Evolutionary conservation across 139 green algal genomes (phyloP).

Genomic region (Monoraphidium neglectum): DNA sequence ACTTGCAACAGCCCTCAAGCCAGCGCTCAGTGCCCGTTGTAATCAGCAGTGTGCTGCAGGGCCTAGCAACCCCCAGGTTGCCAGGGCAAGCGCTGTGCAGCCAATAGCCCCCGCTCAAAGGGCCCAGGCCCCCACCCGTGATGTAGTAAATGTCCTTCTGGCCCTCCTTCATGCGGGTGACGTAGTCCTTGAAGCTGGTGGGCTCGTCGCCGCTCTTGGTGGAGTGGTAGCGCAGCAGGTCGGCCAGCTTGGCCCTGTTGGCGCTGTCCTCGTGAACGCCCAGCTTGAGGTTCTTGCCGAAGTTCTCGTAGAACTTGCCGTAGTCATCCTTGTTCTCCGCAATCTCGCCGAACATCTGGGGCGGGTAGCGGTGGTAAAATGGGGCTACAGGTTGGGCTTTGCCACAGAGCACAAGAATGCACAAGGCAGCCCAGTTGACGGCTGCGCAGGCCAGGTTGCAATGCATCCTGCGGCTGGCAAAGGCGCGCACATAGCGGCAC

Average conservation of each 20-base stretch:
- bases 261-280: slow-evolving; percentile 95
- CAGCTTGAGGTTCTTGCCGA: slow-evolving; percentile 99
- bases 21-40: no score
- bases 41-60: neutral
- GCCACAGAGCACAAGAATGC: no score
- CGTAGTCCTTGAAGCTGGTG: slow-evolving; percentile 99
- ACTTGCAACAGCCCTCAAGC: neutral
- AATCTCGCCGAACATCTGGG: slow-evolving; percentile 91
- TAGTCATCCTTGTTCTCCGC: slow-evolving; percentile 99
- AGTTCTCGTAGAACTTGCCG: slow-evolving; percentile 99
- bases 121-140: slow-evolving; percentile 66
- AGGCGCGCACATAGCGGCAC: no score
- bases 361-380: no score
- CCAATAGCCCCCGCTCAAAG: neutral
- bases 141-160: slow-evolving; percentile 99
- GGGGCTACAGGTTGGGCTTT: no score
- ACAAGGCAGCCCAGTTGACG: no score
- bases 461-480: no score
- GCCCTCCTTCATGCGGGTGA: slow-evolving; percentile 99
- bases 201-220: slow-evolving; percentile 99
- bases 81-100: no score
- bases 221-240: slow-evolving; percentile 94
- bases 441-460: no score
- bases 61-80: no score
- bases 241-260: slow-evolving; percentile 98